Evolutionary conservation across 345 rosid genomes (phyloP).

Genomic region (Pistacia vera): DNA sequence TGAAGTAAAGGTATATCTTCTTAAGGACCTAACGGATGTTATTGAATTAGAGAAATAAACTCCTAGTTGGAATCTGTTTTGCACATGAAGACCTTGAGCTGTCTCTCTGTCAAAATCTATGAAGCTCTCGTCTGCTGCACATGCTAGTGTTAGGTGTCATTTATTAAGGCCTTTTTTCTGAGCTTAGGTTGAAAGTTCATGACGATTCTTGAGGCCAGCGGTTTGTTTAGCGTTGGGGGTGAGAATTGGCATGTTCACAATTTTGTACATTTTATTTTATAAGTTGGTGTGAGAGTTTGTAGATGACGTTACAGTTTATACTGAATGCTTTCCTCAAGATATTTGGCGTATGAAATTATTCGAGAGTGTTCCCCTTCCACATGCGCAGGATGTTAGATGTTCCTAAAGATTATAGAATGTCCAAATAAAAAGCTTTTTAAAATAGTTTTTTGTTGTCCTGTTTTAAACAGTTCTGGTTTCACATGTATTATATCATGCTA

Average conservation of each 20-base stretch:
- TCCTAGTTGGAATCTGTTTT: background rate
- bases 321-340: background rate
- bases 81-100: constrained; percentile 1
- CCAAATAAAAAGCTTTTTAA: background rate
- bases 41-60: constrained; percentile 11
- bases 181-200: background rate
- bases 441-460: background rate
- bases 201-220: background rate
- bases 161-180: background rate
- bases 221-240: background rate
- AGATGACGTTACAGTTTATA: background rate
- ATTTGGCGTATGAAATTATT: background rate
- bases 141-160: background rate
- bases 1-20: constrained; percentile 23
- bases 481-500: background rate
- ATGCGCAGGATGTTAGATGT: constrained; percentile 1
- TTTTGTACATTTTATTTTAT: background rate
- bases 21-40: background rate
- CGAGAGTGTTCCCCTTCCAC: background rate
- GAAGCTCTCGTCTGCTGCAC: background rate
- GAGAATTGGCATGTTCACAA: background rate
- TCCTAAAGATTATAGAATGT: background rate
- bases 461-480: background rate
- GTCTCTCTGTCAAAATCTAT: constrained; percentile 1
- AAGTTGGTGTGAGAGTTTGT: background rate